Percentiles rank a stretch among this genome's conserved stretches.
phyloP scores from a whole-genome alignment of 805 yeast species.

The Komagataella phaffii region DNA sequence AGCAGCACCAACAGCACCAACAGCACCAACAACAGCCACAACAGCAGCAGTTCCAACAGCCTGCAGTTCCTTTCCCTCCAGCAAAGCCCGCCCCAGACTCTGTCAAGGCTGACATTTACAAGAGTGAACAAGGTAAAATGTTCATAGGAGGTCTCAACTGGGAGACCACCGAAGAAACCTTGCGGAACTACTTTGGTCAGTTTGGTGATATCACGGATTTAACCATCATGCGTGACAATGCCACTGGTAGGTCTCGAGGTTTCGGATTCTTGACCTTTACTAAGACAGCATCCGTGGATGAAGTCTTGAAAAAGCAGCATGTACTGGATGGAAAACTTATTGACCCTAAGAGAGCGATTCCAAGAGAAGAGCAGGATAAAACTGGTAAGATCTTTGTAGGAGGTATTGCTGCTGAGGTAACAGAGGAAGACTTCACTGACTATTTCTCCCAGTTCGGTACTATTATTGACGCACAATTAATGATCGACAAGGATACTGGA shows the following conservation, averaged over 20 bases:
- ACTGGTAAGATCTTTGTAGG: constrained; percentile 97
- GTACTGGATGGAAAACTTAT: constrained; percentile 89
- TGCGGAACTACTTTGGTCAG: constrained; percentile 70
- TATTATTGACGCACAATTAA: constrained; percentile 89
- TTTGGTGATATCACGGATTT: constrained; percentile 83
- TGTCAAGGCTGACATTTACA: constrained; percentile 34
- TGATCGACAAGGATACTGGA: constrained; percentile 96
- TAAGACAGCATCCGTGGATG: constrained; percentile 71
- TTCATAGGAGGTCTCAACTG: constrained; percentile 94
- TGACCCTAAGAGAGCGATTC: constrained; percentile 96
- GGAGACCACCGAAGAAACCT: constrained; percentile 89
- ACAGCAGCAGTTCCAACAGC: constrained; percentile 10
- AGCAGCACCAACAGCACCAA: constrained; percentile 5
- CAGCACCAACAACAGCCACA: constrained; percentile 6
- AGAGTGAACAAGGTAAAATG: constrained; percentile 78
- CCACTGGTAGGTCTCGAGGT: constrained; percentile 85
- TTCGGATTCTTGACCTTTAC: constrained; percentile 88
- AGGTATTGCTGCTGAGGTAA: constrained; percentile 89
- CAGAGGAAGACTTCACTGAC: constrained; percentile 77
- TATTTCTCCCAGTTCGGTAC: constrained; percentile 82
- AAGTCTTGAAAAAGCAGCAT: constrained; percentile 76
- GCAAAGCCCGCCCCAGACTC: constrained; percentile 8
- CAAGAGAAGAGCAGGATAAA: constrained; percentile 92
- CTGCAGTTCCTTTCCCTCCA: constrained; percentile 1
- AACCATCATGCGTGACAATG: constrained; percentile 84